These are phyloP conservation scores for Panus rudis DNA, from an alignment of 768 basidiomycete species.

Conservation along the genomic window DNA sequence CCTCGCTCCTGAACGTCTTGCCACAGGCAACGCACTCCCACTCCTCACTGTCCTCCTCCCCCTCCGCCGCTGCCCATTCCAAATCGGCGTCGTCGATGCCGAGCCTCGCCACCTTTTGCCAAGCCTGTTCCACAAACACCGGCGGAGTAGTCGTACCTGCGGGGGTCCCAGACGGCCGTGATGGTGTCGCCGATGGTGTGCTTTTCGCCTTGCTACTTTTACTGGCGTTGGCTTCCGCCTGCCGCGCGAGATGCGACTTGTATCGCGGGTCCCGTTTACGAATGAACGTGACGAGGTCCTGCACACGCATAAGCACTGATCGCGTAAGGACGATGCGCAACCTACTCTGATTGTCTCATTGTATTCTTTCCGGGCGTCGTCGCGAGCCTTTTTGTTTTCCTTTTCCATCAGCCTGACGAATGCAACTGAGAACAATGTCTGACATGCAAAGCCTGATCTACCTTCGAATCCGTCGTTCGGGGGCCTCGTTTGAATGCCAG, in stretches of 20 bases:
- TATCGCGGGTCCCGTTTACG: conserved; percentile 89
- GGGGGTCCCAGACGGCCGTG: conserved; percentile 3
- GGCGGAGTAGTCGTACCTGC: conserved; percentile 29
- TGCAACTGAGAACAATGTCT: not conserved
- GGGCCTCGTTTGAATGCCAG: conserved; percentile 80
- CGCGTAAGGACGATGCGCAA: conserved; percentile 3
- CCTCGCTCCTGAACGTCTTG: conserved; percentile 85
- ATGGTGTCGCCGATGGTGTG: conserved; percentile 19
- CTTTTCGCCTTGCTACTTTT: conserved; percentile 5
- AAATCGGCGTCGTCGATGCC: conserved; percentile 48
- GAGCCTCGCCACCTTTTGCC: conserved; percentile 57
- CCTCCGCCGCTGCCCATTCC: conserved; percentile 70
- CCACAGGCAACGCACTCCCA: conserved; percentile 96
- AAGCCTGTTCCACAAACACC: conserved; percentile 87
- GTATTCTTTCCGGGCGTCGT: conserved; percentile 84
- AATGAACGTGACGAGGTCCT: conserved; percentile 72
- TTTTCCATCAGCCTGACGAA: conserved; percentile 77
- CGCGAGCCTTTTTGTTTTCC: conserved; percentile 89
- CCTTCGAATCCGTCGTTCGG: conserved; percentile 81
- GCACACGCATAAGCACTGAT: not conserved
- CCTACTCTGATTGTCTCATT: conserved; percentile 84
- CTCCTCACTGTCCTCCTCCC: conserved; percentile 58
- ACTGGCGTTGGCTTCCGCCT: conserved; percentile 33
- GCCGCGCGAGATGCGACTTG: conserved; percentile 50
- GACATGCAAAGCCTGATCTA: conserved; percentile 17